phyloP scores from a whole-genome alignment of 495 filamentous ascomycete species.

The Chaetomium cochliodes region DNA sequence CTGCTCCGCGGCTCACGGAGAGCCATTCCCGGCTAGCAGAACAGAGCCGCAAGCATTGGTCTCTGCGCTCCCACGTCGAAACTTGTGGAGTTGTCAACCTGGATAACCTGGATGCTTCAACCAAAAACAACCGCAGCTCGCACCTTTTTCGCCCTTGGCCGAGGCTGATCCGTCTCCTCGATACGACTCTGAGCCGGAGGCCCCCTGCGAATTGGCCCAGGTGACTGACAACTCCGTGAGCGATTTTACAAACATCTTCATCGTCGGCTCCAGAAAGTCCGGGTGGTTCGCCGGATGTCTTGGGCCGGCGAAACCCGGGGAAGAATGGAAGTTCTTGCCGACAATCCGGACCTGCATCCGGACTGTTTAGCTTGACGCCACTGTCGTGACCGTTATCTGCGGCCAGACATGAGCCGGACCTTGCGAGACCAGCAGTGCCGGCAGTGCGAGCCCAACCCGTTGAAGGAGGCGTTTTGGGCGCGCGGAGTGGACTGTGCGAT shows the following conservation, averaged over 20 bases:
- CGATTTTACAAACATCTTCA: too few relatives aligned
- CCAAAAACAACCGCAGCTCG: background rate
- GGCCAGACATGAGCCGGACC: background rate
- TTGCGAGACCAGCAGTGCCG: background rate
- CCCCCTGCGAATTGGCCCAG: background rate
- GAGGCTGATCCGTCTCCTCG: background rate
- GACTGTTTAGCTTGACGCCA: background rate
- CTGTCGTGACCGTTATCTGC: background rate
- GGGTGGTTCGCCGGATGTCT: background rate
- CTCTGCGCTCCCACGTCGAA: constrained; percentile 20
- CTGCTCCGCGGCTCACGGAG: background rate
- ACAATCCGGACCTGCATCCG: background rate
- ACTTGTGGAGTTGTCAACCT: background rate
- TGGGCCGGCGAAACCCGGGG: background rate
- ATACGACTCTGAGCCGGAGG: background rate
- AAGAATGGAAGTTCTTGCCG: background rate
- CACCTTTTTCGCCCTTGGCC: background rate
- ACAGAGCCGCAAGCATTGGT: constrained; percentile 15
- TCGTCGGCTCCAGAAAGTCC: background rate
- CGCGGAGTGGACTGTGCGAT: background rate
- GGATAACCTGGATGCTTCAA: background rate
- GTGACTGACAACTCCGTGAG: too few relatives aligned
- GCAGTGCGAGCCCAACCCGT: too few relatives aligned
- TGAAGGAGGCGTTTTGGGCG: background rate
- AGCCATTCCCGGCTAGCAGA: background rate